Percentiles rank a stretch among this genome's conserved stretches.
These are phyloP conservation scores for Citrus glauca DNA, from an alignment of 345 rosid genomes.

Conservation along the genomic window DNA sequence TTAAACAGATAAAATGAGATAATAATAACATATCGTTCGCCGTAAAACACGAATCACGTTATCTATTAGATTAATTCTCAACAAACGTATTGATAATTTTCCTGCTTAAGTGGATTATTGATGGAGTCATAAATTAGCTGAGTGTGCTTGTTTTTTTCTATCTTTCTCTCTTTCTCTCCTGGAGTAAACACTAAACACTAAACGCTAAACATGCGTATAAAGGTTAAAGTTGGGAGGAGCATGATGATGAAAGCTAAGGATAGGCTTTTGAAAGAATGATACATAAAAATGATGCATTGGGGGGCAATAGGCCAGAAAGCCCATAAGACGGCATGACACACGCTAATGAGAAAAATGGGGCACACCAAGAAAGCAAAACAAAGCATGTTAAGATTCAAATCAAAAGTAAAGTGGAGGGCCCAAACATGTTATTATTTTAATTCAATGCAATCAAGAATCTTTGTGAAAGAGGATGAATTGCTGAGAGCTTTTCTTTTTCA, in stretches of 20 bases:
- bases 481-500: background rate
- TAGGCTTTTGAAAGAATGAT: slow-evolving; percentile 21
- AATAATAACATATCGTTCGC: no score
- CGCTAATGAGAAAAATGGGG: slow-evolving; percentile 10
- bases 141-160: no score
- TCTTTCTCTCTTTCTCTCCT: no score
- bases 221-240: background rate
- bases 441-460: slow-evolving; percentile 6
- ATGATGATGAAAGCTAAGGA: slow-evolving; percentile 17
- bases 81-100: background rate
- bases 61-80: background rate
- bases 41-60: background rate
- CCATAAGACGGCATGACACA: slow-evolving; percentile 22
- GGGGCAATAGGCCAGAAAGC: slow-evolving; percentile 18
- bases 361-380: slow-evolving; percentile 3
- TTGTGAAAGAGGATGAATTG: slow-evolving; percentile 1
- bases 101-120: background rate
- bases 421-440: slow-evolving; percentile 22
- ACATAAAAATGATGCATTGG: slow-evolving; percentile 12
- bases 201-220: slow-evolving; percentile 16
- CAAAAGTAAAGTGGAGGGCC: slow-evolving; percentile 38
- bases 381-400: background rate
- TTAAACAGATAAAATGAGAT: no score
- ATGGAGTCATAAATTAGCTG: background rate
- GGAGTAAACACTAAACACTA: background rate